phyloP scores from a whole-genome alignment of 805 yeast genomes.

The Komagataella pastoris region DNA sequence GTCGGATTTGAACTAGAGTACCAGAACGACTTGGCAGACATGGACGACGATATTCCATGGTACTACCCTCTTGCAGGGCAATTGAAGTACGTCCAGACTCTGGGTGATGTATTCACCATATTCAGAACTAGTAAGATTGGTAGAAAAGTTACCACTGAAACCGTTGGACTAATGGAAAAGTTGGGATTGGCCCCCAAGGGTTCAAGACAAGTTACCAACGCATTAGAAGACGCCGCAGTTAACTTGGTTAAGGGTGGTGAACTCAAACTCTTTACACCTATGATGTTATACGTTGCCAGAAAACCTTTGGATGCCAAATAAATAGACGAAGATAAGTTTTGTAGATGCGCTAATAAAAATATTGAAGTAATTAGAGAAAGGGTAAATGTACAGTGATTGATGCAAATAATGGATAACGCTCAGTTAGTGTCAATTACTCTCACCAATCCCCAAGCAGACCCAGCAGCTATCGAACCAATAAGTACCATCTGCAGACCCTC shows the following conservation, averaged over 20 bases:
- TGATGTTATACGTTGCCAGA: conserved; percentile 85
- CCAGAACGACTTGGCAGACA: conserved; percentile 73
- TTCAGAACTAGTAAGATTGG: conserved; percentile 84
- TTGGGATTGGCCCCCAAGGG: conserved; percentile 90
- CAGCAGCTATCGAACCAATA: conserved; percentile 97
- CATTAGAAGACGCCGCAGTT: conserved; percentile 94
- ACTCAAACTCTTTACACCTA: conserved; percentile 86
- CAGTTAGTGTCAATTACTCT: conserved; percentile 42
- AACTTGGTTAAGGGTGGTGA: conserved; percentile 90
- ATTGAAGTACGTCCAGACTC: conserved; percentile 71
- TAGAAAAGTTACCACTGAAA: conserved; percentile 69
- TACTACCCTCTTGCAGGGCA: conserved; percentile 95
- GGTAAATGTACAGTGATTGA: background rate
- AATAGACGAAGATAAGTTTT: background rate
- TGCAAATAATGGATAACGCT: background rate
- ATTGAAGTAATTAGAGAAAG: background rate
- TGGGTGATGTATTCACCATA: conserved; percentile 69
- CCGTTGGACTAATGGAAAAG: conserved; percentile 73
- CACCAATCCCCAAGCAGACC: conserved; percentile 91
- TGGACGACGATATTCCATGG: conserved; percentile 86
- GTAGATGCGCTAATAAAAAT: background rate
- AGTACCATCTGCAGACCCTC: conserved; percentile 88
- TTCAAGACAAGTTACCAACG: conserved; percentile 76
- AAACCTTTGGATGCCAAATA: conserved; percentile 43
- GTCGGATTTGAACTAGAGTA: conserved; percentile 80